Evolutionary conservation across 306 rosid genomes (phyloP).

Genomic region (Dryas octopetala): DNA sequence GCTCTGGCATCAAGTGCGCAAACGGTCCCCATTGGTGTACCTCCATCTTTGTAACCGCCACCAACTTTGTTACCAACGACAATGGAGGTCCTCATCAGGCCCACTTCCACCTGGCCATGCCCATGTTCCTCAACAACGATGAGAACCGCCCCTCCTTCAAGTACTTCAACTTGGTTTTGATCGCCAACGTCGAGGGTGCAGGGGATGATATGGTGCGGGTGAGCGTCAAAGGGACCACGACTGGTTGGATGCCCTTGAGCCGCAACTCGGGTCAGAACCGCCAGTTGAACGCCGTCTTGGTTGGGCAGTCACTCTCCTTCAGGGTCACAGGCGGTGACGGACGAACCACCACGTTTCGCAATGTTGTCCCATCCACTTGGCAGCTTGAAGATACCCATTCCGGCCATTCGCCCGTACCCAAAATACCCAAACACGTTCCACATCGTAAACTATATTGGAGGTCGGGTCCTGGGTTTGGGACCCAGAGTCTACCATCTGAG

Average conservation of each 20-base stretch:
- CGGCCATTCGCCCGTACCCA: too few species aligned
- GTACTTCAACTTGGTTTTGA: slow-evolving; percentile 75
- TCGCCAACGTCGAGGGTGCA: slow-evolving; percentile 83
- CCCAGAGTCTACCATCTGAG: too few species aligned
- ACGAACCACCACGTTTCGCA: slow-evolving; percentile 63
- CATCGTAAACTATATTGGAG: too few species aligned
- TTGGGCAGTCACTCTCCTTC: slow-evolving; percentile 81
- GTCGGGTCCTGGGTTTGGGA: too few species aligned
- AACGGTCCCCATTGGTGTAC: slow-evolving; percentile 77
- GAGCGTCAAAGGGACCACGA: slow-evolving; percentile 61
- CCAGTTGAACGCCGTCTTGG: slow-evolving; percentile 49
- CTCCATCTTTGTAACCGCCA: slow-evolving; percentile 69
- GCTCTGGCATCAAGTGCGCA: slow-evolving; percentile 70
- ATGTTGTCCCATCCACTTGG: slow-evolving; percentile 66
- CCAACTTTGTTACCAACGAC: slow-evolving; percentile 36
- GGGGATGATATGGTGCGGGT: slow-evolving; percentile 57
- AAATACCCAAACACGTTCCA: too few species aligned
- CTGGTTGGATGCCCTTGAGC: slow-evolving; percentile 75
- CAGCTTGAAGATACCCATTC: slow-evolving; percentile 51
- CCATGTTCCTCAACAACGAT: slow-evolving; percentile 81
- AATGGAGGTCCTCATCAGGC: slow-evolving; percentile 68
- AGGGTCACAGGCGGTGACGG: slow-evolving; percentile 74
- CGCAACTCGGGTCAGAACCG: slow-evolving; percentile 92
- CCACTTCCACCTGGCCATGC: slow-evolving; percentile 89
- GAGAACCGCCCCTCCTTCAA: slow-evolving; percentile 73